Evolutionary conservation across 345 rosid genomes (phyloP), one percentile per base, ranked within the genome.

Genomic region (Limnanthes douglasii): DNA sequence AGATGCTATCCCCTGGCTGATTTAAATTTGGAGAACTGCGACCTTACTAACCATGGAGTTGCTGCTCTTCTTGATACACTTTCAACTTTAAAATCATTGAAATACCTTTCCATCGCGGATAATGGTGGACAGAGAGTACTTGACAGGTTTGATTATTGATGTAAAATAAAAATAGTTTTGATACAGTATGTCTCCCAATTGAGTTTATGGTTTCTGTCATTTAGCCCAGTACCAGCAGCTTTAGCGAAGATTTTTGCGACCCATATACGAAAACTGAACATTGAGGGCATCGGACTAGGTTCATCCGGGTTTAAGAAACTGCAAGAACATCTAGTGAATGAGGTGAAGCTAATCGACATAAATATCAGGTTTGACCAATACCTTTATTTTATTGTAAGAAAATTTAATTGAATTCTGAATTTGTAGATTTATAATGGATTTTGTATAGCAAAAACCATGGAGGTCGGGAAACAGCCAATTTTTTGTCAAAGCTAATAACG

Each of bases 381-480:
- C 10, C 37, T 43, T 41, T 31, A 33, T 10, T 46, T 37, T 22
- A 15, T 16, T 33, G 8, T 18, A 17, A 27, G 4, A 21, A 39
- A 18, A 13, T 28, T 28, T n/a, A 17, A 44, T 45, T 15, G 6
- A 15, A 25, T 53, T n/a, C 4, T 24, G 11, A 41, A 26, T 48
- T 35, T 31, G 42, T 15, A 7, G 29, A 40, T 11, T 28, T 40
- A 29, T 46, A 20, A 34, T 34, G 44, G 29, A 42, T 43, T 49
- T 34, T n/a, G 8, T 54, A 8, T 46, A 88, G 95, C 68, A 79
- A 88, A 70, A 88, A 83, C 54, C 86, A 90, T 0, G 93, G 97
- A 38, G 84, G 84, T 43, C 39, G 56, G 34, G 93, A 69, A 58
- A 57, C 80, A 13, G 93, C 81, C 20, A 68, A 56, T 24, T 88